A percentile compares a stretch with the other conserved stretches of the same genome.
Evolutionary conservation across 352 stramenopile species (phyloP).

Genomic region (Phytopythium aichiense): DNA sequence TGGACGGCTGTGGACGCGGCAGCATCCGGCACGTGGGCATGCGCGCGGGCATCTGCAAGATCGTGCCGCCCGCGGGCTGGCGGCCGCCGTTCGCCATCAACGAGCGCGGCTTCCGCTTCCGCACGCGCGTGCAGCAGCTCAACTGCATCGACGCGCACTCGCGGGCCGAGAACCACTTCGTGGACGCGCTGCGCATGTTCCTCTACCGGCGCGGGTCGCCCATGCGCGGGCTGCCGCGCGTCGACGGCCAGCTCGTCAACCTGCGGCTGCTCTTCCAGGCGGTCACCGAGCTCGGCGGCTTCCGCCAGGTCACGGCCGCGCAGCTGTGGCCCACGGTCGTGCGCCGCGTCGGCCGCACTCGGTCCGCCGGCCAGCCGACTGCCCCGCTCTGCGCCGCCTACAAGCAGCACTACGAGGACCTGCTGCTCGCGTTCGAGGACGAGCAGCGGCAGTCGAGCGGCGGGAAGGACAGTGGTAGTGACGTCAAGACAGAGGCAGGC

Average conservation of each 20-base stretch:
- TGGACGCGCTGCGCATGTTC: slow-evolving; percentile 78
- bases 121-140: slow-evolving; percentile 95
- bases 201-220: slow-evolving; percentile 70
- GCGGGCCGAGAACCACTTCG: slow-evolving; percentile 74
- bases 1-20: neutral
- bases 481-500: neutral
- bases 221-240: slow-evolving; percentile 71
- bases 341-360: slow-evolving; percentile 53
- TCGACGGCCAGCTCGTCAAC: slow-evolving; percentile 73
- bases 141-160: slow-evolving; percentile 88
- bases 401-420: slow-evolving; percentile 47
- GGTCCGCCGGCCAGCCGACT: slow-evolving; percentile 37
- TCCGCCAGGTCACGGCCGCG: slow-evolving; percentile 29
- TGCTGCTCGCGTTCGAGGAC: slow-evolving; percentile 51
- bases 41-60: slow-evolving; percentile 97
- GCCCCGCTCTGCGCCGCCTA: slow-evolving; percentile 44
- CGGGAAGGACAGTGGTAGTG: neutral
- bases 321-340: slow-evolving; percentile 54
- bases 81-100: slow-evolving; percentile 87
- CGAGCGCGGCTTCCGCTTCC: slow-evolving; percentile 86
- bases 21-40: slow-evolving; percentile 90
- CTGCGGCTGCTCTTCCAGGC: slow-evolving; percentile 66
- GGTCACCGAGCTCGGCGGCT: slow-evolving; percentile 51
- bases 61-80: slow-evolving; percentile 96
- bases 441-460: slow-evolving; percentile 14